phyloP scores from a whole-genome alignment of 148 eudicot genomes.

The Pouteria glomerata region DNA sequence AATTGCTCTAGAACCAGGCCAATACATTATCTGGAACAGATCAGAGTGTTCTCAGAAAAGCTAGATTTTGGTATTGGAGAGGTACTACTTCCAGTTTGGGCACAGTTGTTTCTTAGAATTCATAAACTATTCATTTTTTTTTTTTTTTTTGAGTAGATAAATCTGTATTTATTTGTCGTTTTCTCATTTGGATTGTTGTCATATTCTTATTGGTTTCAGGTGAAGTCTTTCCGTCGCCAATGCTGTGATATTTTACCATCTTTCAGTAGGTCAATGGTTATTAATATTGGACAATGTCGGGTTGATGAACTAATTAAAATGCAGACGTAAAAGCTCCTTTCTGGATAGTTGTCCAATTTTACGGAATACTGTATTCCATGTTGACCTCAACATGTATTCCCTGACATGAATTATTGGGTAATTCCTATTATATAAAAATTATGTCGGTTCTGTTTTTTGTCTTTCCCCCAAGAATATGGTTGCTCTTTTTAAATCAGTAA shows the following conservation, averaged over 20 bases:
- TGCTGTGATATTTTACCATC: conserved; percentile 66
- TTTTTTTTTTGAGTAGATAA: no score
- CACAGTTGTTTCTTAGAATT: not conserved
- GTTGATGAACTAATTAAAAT: conserved; percentile 60
- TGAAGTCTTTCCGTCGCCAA: conserved; percentile 57
- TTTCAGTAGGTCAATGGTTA: conserved; percentile 33
- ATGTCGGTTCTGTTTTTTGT: not conserved
- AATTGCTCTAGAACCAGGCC: conserved; percentile 33
- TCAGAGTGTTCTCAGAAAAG: conserved; percentile 49
- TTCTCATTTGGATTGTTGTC: conserved; percentile 3
- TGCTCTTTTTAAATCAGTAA: not conserved
- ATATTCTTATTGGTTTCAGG: conserved; percentile 23
- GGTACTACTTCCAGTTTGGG: conserved; percentile 27
- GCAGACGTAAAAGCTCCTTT: conserved; percentile 24
- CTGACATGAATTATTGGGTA: not conserved
- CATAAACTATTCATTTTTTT: not conserved
- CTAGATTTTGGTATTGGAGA: conserved; percentile 30
- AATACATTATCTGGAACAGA: conserved; percentile 25
- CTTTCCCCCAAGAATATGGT: not conserved
- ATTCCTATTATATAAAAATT: not conserved
- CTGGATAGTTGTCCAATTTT: not conserved
- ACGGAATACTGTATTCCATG: not conserved
- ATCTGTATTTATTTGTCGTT: not conserved
- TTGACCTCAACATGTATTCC: not conserved
- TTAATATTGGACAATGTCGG: conserved; percentile 54